These are phyloP conservation scores for Phytopythium kandeliae DNA, from an alignment of 352 stramenopile species.

Conservation along the genomic window DNA sequence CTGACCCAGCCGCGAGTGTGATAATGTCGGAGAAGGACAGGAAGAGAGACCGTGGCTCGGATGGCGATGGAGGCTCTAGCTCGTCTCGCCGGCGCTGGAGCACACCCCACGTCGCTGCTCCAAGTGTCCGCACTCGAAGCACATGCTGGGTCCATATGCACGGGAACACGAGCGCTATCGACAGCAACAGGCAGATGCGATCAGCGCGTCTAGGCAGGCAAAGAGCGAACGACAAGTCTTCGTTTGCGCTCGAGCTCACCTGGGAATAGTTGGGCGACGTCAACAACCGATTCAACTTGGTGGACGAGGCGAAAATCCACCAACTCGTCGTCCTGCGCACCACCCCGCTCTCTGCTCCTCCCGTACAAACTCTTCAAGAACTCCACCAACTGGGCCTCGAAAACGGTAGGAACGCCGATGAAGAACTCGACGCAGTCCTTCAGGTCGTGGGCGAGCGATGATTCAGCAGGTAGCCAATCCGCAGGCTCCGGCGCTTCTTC, in stretches of 20 bases:
- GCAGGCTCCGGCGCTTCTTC: not conserved
- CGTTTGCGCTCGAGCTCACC: constrained; percentile 16
- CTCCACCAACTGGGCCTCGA: constrained; percentile 15
- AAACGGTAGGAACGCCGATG: constrained; percentile 21
- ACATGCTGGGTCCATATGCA: constrained; percentile 53
- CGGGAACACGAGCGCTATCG: constrained; percentile 53
- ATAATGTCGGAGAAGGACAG: constrained; percentile 37
- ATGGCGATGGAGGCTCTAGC: constrained; percentile 16
- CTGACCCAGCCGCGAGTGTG: not conserved
- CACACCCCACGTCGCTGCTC: constrained; percentile 36
- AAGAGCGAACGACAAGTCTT: not conserved
- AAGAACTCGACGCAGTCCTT: constrained; percentile 36
- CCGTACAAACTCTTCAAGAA: constrained; percentile 22
- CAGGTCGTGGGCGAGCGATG: constrained; percentile 24
- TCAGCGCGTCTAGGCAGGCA: too few species aligned
- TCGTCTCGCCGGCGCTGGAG: constrained; percentile 30
- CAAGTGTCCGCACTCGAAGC: constrained; percentile 38
- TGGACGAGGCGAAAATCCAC: constrained; percentile 25
- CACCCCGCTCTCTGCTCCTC: not conserved
- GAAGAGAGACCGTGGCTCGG: constrained; percentile 9
- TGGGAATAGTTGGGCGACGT: constrained; percentile 49
- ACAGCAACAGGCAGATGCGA: too few species aligned
- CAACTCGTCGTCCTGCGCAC: not conserved
- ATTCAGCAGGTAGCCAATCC: not conserved
- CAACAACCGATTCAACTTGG: constrained; percentile 18